Base-by-base conservation (phyloP, 2,329 filamentous ascomycete species). In the Aspergillus unguis region DNA sequence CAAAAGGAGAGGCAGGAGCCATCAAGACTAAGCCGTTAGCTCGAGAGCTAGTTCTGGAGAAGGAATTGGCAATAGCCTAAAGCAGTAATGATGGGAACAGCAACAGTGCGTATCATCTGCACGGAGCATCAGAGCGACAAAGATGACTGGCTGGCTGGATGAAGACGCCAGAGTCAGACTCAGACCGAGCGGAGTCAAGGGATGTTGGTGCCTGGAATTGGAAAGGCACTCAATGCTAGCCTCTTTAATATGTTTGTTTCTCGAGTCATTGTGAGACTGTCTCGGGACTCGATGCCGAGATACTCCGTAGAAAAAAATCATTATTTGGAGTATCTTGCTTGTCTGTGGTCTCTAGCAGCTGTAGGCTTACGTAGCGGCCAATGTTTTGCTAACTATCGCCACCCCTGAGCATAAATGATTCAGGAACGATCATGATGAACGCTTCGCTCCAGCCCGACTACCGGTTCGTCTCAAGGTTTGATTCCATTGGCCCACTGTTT, bases 21-120 rank as follows among this genome's bases (percentile, higher is more conserved):
- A 44, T 53, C 44, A 48, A 38, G 50, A 58, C 56, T 58, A 58
- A 53, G 17, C 46, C 48, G 50, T 54, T 62, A 59, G 58, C 49
- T 47, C 35, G 49, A 52, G 51, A 55, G 52, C 59, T 61, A 56
- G 52, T 55, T 53, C 50, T 50, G 52, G 52, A 54, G 48, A 47
- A 47, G 50, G 45, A 50, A 52, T 56, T 50, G 56, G 56, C 52
- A 52, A 44, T 41, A 51, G 45, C 57, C 57, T 32, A 52, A 61
- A 58, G 26, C 33, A 56, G 57, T 58, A 59, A 59, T 32, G 58
- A 60, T 60, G 50, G 10, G 53, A 49, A 46, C 36, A 31, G 36
- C 27, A 32, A 32, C 26, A n/a, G 25, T 51, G 27, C 31, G 42
- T 42, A 37, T 43, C 42, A 48, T 41, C 31, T 44, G 48, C 40